phyloP scores from a whole-genome alignment of 2,329 filamentous ascomycete species.

The Pseudocercospora pini-densiflorae region DNA sequence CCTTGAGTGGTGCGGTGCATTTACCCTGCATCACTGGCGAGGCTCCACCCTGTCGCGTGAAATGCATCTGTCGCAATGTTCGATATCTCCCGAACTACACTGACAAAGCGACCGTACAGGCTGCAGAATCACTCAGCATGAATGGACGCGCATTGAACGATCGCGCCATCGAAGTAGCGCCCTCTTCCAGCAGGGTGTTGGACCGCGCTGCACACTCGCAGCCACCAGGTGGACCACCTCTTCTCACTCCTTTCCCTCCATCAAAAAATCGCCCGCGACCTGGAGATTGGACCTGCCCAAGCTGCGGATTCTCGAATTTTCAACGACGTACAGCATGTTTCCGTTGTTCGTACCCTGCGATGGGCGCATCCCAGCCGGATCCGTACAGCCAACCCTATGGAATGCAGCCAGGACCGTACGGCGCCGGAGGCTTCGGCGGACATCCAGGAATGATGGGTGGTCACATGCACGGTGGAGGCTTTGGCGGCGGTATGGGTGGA shows the following conservation, averaged over 20 bases:
- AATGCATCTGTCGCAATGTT: slow-evolving; percentile 19
- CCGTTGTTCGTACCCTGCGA: slow-evolving; percentile 98
- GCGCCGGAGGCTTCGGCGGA: slow-evolving; percentile 44
- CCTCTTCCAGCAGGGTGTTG: slow-evolving; percentile 93
- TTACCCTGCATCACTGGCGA: slow-evolving; percentile 21
- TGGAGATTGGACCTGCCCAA: slow-evolving; percentile 98
- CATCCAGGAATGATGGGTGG: slow-evolving; percentile 75
- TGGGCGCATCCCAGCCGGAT: slow-evolving; percentile 72
- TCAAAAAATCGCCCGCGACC: slow-evolving; percentile 98
- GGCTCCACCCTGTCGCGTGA: slow-evolving; percentile 20
- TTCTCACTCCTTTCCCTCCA: slow-evolving; percentile 94
- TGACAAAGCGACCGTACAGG: slow-evolving; percentile 56
- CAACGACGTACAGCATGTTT: slow-evolving; percentile 98
- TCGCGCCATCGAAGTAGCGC: slow-evolving; percentile 98
- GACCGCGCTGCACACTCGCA: slow-evolving; percentile 81
- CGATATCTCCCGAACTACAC: slow-evolving; percentile 15
- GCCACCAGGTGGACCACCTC: slow-evolving; percentile 50
- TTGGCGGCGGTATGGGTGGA: slow-evolving; percentile 52
- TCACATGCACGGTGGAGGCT: slow-evolving; percentile 64
- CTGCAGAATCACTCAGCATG: slow-evolving; percentile 98
- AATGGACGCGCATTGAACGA: slow-evolving; percentile 97
- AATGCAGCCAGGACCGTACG: slow-evolving; percentile 45
- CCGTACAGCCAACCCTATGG: slow-evolving; percentile 55
- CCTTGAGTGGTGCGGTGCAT: slow-evolving; percentile 12
- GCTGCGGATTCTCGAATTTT: slow-evolving; percentile 99